Evolutionary conservation across 257 asterid genomes (phyloP).

Genomic region (Hygrophila difformis): DNA sequence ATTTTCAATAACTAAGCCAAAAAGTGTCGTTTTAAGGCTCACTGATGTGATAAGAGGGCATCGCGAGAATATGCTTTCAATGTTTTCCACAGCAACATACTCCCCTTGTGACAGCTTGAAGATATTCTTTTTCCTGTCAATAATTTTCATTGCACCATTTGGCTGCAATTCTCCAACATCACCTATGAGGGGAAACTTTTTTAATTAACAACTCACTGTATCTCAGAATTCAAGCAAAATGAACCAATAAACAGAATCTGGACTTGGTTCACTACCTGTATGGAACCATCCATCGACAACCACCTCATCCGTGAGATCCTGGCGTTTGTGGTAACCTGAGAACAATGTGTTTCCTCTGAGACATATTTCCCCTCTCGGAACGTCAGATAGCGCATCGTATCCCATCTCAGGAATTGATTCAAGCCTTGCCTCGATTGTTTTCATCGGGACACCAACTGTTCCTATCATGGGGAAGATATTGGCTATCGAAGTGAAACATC

Average conservation of each 20-base stretch:
- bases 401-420: constrained; percentile 96
- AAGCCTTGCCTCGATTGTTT: constrained; percentile 76
- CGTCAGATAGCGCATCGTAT: constrained; percentile 62
- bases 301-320: constrained; percentile 59
- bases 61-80: constrained; percentile 65
- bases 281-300: constrained; percentile 91
- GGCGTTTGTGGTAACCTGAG: constrained; percentile 84
- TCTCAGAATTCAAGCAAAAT: no score
- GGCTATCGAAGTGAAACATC: constrained; percentile 78
- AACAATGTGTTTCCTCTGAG: constrained; percentile 71
- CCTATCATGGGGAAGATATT: constrained; percentile 73
- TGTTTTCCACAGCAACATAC: constrained; percentile 78
- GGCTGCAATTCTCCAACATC: constrained; percentile 92
- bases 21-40: constrained; percentile 12
- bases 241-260: no score
- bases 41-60: constrained; percentile 76
- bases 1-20: no score
- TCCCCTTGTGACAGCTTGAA: constrained; percentile 97
- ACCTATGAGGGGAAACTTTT: constrained; percentile 34
- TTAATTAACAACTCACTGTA: not conserved
- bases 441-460: constrained; percentile 84
- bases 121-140: constrained; percentile 89
- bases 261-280: constrained; percentile 49
- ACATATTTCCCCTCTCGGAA: constrained; percentile 89
- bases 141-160: constrained; percentile 73